Evolutionary conservation across 2,329 filamentous ascomycete species (phyloP).

Genomic region (Monosporascus sp.): DNA sequence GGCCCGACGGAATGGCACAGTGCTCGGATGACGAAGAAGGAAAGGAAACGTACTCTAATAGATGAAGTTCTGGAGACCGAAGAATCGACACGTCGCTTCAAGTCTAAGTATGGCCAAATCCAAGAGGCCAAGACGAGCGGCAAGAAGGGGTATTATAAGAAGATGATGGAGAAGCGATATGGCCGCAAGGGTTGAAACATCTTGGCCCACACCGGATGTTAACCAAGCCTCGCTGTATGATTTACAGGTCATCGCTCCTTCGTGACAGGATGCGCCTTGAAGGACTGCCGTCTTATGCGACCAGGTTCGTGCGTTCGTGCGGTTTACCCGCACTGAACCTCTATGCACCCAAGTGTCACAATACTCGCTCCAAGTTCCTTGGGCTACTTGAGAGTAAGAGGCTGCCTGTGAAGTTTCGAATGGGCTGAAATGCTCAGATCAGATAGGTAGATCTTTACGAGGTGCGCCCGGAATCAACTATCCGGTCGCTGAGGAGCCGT

Average conservation of each 20-base stretch:
- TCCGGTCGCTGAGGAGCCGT: too few relatives aligned
- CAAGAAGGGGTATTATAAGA: constrained; percentile 86
- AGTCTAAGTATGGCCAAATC: constrained; percentile 81
- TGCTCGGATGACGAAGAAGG: constrained; percentile 75
- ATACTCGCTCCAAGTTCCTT: too few relatives aligned
- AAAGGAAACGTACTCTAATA: constrained; percentile 80
- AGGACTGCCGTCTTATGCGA: not conserved
- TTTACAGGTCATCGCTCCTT: not conserved
- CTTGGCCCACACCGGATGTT: constrained; percentile 32
- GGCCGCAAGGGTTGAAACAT: constrained; percentile 22
- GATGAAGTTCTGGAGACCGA: constrained; percentile 75
- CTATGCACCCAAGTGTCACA: too few relatives aligned
- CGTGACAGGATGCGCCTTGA: not conserved
- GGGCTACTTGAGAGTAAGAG: too few relatives aligned
- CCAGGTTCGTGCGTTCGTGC: too few relatives aligned
- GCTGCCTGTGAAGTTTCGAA: too few relatives aligned
- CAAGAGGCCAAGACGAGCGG: constrained; percentile 79
- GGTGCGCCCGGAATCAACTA: too few relatives aligned
- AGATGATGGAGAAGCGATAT: constrained; percentile 49
- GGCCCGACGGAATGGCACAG: constrained; percentile 86
- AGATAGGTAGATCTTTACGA: too few relatives aligned
- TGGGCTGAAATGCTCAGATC: too few relatives aligned
- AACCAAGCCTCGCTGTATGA: not conserved
- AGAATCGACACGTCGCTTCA: constrained; percentile 66
- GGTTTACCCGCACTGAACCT: too few relatives aligned